These are phyloP conservation scores for Cyberlindnera japonica DNA, from an alignment of 805 yeast species.

Conservation along the genomic window DNA sequence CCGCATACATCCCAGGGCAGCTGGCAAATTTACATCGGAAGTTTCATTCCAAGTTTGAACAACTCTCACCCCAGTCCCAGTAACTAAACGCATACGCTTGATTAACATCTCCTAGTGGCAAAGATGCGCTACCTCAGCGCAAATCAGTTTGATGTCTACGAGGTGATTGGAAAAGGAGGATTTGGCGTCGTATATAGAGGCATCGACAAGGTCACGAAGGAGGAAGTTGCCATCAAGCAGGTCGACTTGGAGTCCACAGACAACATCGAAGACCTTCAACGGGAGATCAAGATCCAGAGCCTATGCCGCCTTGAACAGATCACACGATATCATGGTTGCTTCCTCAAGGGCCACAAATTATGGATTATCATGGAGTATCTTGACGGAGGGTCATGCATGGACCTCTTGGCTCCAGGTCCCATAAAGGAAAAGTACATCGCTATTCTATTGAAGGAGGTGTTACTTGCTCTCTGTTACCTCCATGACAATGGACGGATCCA, in stretches of 20 bases:
- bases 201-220: slow-evolving; percentile 59
- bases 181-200: slow-evolving; percentile 97
- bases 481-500: slow-evolving; percentile 83
- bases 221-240: slow-evolving; percentile 88
- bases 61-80: too few species aligned
- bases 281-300: slow-evolving; percentile 80
- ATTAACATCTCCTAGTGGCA: too few species aligned
- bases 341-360: slow-evolving; percentile 74
- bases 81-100: too few species aligned
- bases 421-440: slow-evolving; percentile 80
- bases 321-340: slow-evolving; percentile 86
- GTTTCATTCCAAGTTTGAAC: too few species aligned
- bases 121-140: slow-evolving; percentile 30
- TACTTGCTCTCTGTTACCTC: slow-evolving; percentile 65
- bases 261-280: slow-evolving; percentile 89
- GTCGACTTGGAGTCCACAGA: slow-evolving; percentile 86
- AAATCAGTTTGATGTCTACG: slow-evolving; percentile 46
- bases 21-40: too few species aligned
- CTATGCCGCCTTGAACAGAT: slow-evolving; percentile 80
- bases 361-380: slow-evolving; percentile 98
- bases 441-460: slow-evolving; percentile 73
- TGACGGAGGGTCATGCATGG: slow-evolving; percentile 89
- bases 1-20: too few species aligned
- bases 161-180: slow-evolving; percentile 92
- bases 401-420: slow-evolving; percentile 75